Percentiles rank a stretch among this genome's conserved stretches.
phyloP scores from a whole-genome alignment of 2,329 filamentous ascomycete species.

The Lasiodiplodia sp. region DNA sequence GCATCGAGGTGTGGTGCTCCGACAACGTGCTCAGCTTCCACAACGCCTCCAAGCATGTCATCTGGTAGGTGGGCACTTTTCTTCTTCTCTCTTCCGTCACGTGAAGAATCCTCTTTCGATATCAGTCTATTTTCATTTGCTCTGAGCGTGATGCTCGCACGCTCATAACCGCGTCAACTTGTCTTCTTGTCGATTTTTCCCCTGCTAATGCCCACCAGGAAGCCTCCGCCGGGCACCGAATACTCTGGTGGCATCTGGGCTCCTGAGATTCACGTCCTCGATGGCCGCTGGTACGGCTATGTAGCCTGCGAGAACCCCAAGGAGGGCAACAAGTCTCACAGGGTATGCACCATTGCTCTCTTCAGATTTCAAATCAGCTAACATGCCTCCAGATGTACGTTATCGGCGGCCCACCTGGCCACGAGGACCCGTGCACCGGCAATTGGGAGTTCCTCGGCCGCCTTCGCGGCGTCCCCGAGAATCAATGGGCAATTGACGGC shows the following conservation, averaged over 20 bases:
- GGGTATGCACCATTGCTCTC: constrained; percentile 31
- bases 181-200: not conserved
- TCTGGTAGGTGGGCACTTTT: constrained; percentile 42
- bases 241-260: constrained; percentile 61
- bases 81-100: not conserved
- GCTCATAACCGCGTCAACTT: not conserved
- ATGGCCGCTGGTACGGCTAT: constrained; percentile 63
- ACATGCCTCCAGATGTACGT: constrained; percentile 48
- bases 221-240: constrained; percentile 50
- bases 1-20: constrained; percentile 54
- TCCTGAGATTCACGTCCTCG: constrained; percentile 61
- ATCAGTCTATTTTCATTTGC: not conserved
- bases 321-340: constrained; percentile 53
- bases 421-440: constrained; percentile 36
- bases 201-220: constrained; percentile 37
- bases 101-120: not conserved
- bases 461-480: constrained; percentile 48
- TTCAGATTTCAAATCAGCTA: not conserved
- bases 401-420: constrained; percentile 49
- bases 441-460: constrained; percentile 53
- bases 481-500: constrained; percentile 58
- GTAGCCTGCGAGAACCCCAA: constrained; percentile 52
- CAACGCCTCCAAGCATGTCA: constrained; percentile 46
- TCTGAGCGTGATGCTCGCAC: constrained; percentile 7
- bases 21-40: constrained; percentile 50